phyloP scores from a whole-genome alignment of 179 eudicot genomes.

The Heliamphora pulchella region DNA sequence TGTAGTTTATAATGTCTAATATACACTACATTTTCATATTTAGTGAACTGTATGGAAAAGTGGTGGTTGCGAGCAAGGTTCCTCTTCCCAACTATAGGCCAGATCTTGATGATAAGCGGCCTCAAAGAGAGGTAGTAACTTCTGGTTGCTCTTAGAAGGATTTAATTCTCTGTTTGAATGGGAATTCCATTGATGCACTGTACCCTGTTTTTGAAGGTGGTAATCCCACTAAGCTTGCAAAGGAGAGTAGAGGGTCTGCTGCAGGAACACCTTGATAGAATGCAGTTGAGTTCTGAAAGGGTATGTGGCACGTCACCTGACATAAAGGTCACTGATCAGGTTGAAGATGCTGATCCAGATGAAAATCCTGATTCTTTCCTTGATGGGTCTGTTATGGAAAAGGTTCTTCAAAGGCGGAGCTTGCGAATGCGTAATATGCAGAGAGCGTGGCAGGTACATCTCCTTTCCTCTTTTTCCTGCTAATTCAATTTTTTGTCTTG shows the following conservation, averaged over 20 bases:
- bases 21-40: slow-evolving; percentile 10
- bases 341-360: slow-evolving; percentile 31
- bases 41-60: slow-evolving; percentile 88
- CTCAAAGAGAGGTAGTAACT: slow-evolving; percentile 88
- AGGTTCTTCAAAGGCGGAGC: slow-evolving; percentile 85
- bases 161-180: background rate
- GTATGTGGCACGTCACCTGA: slow-evolving; percentile 26
- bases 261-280: slow-evolving; percentile 89
- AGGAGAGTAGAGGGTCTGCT: slow-evolving; percentile 98
- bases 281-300: slow-evolving; percentile 39
- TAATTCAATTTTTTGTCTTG: background rate
- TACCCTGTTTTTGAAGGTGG: slow-evolving; percentile 49
- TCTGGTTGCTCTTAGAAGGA: background rate
- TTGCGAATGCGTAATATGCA: slow-evolving; percentile 91
- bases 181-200: background rate
- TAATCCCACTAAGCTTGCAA: slow-evolving; percentile 82
- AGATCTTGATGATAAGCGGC: slow-evolving; percentile 98
- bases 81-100: slow-evolving; percentile 98
- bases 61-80: slow-evolving; percentile 88
- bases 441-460: slow-evolving; percentile 86
- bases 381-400: slow-evolving; percentile 94
- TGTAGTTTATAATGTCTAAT: background rate
- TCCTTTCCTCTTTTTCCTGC: background rate
- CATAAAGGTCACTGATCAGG: slow-evolving; percentile 23
- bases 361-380: slow-evolving; percentile 54